Evolutionary conservation across 495 filamentous ascomycete genomes (phyloP).

Genomic region (Penicillium maclennaniae): DNA sequence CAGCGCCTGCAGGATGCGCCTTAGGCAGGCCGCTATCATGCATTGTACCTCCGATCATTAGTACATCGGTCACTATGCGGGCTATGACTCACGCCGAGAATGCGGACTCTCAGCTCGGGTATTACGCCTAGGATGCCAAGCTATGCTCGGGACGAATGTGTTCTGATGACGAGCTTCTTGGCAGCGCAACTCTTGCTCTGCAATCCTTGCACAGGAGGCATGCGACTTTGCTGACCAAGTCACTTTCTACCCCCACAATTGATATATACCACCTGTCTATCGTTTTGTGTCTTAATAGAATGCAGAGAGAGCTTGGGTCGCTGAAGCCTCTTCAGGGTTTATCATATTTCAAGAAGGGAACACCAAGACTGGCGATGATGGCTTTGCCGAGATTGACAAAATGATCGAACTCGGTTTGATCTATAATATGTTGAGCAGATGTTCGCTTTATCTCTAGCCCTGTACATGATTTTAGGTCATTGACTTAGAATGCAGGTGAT

Average conservation of each 20-base stretch:
- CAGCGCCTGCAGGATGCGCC: not conserved
- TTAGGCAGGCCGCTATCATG: not conserved
- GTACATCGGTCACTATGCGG: not conserved
- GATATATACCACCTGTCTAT: not conserved
- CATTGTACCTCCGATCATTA: not conserved
- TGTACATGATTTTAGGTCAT: not conserved
- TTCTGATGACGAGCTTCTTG: slow-evolving; percentile 18
- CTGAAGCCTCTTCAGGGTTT: too few relatives aligned
- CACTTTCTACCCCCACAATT: not conserved
- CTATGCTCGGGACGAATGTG: slow-evolving; percentile 12
- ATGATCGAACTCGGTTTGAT: not conserved
- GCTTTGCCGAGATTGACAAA: not conserved
- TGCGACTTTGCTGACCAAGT: not conserved
- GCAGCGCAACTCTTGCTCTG: slow-evolving; percentile 7
- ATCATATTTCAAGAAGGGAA: too few relatives aligned
- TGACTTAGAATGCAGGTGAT: too few relatives aligned
- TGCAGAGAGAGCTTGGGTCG: not conserved
- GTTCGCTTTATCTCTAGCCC: not conserved
- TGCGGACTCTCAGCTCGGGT: not conserved
- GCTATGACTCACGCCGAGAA: not conserved
- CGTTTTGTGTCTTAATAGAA: not conserved
- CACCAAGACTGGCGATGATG: not conserved
- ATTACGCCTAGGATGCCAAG: slow-evolving; percentile 17
- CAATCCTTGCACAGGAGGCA: slow-evolving; percentile 2
- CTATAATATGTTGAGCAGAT: not conserved